Base-by-base conservation (phyloP, 148 eudicot species). In the Spergularia marina region DNA sequence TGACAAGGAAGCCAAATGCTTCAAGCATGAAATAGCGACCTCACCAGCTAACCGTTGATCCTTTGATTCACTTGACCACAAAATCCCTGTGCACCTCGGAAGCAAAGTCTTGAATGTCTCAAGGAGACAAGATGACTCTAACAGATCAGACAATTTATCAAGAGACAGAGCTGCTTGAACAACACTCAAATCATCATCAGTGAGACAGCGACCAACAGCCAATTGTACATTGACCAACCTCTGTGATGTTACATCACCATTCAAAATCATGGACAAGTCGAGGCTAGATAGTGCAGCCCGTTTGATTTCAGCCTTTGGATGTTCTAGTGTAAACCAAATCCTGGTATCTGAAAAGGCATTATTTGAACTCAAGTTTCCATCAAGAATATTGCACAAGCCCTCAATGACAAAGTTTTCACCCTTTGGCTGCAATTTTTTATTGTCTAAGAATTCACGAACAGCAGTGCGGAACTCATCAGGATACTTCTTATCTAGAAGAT, bases 221-320 rank as follows among this genome's bases (percentile, higher is more conserved):
- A 89, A 94, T 65, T 84, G 90, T 34, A 94, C 82, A 72, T 85
- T 84, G 53, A 62, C 74, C 73, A 90, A 80, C 60, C 87, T 79
- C 87, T 94, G 91, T 75, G 88, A 80, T 12, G 73, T 84, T 70
- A 67, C 80, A 49, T 80, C 80, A 60, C 77, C 85, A 57, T 75
- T 85, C 70, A 89, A 65, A 82, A 84, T 68, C 55, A 77, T 76
- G 65, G 76, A 83, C 8, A 82, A 81, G 82, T 92, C 90, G 76
- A 95, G 81, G 74, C 87, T 82, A 40, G 74, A 54, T 49, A 95
- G 83, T 13, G 88, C 82, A 59, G 85, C 73, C 65, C 89, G 89
- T 18, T 96, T 88, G 77, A 95, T 72, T 81, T 87, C 94, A 56
- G 92, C 96, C 88, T 89, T 91, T 1, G 99, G 91, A 83, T 92